phyloP scores from a whole-genome alignment of 129 eudicot genomes.

The Pittosporum tobira region DNA sequence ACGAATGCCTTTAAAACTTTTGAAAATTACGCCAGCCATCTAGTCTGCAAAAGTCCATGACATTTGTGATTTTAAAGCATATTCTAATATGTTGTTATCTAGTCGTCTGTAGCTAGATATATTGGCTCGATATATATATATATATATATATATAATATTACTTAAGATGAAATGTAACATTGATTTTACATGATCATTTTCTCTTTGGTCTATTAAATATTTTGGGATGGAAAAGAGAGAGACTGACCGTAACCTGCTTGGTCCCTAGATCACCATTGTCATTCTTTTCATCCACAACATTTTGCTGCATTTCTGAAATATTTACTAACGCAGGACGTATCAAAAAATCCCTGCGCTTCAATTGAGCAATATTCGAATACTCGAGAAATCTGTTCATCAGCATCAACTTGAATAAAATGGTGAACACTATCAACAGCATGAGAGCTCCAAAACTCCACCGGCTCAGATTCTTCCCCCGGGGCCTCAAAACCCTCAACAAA shows the following conservation, averaged over 20 bases:
- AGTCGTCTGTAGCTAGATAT: too few relatives aligned
- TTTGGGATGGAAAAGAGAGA: background rate
- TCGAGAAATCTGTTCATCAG: conserved; percentile 16
- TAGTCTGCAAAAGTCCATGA: too few relatives aligned
- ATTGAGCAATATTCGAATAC: background rate
- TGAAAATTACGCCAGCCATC: too few relatives aligned
- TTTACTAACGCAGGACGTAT: background rate
- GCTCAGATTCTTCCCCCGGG: conserved; percentile 18
- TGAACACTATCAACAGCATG: conserved; percentile 3
- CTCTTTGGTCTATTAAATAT: too few relatives aligned
- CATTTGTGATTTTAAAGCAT: too few relatives aligned
- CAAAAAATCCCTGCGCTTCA: conserved; percentile 16
- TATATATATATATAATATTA: too few relatives aligned
- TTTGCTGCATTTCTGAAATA: background rate
- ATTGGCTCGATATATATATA: too few relatives aligned
- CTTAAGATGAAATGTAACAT: too few relatives aligned
- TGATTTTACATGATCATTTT: too few relatives aligned
- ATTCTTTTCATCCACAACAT: background rate
- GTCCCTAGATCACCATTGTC: background rate
- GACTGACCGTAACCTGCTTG: background rate
- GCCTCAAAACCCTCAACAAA: conserved; percentile 16
- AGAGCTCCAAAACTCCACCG: conserved; percentile 14
- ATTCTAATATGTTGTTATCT: too few relatives aligned
- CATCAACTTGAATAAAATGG: conserved; percentile 17
- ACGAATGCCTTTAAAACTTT: too few relatives aligned